Evolutionary conservation across 2,329 filamentous ascomycete genomes (phyloP).

Genomic region (Colletotrichum truncatum): DNA sequence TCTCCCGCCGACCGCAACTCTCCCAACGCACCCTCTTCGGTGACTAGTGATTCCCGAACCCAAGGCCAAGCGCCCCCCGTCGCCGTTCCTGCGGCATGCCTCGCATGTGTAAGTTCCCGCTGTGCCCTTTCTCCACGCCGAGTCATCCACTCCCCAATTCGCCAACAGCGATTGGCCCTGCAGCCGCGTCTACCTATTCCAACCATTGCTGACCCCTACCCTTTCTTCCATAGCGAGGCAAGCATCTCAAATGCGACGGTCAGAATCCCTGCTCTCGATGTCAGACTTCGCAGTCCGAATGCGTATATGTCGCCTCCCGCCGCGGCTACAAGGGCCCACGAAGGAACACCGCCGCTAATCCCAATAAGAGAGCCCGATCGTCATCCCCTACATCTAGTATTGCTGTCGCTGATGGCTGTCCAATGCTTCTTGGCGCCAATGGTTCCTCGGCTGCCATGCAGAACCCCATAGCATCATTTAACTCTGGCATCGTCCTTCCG

Average conservation of each 20-base stretch:
- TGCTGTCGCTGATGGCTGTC: slow-evolving; percentile 44
- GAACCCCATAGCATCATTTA: slow-evolving; percentile 41
- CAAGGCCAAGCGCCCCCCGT: slow-evolving; percentile 43
- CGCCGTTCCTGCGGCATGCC: slow-evolving; percentile 60
- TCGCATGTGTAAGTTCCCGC: slow-evolving; percentile 59
- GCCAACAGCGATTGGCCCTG: neutral
- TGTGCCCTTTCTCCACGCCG: neutral
- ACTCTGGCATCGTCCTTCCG: slow-evolving; percentile 41
- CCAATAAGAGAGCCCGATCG: slow-evolving; percentile 40
- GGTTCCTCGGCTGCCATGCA: slow-evolving; percentile 35
- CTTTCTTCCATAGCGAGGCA: slow-evolving; percentile 54
- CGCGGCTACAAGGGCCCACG: slow-evolving; percentile 78
- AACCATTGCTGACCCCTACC: neutral
- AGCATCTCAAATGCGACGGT: slow-evolving; percentile 83
- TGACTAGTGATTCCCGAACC: slow-evolving; percentile 31
- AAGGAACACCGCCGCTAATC: slow-evolving; percentile 53
- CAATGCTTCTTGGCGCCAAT: slow-evolving; percentile 52
- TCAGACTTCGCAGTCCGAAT: slow-evolving; percentile 64
- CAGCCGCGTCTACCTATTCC: neutral
- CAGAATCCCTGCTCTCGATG: slow-evolving; percentile 76
- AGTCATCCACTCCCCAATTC: neutral
- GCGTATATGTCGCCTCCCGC: slow-evolving; percentile 78
- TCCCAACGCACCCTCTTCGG: slow-evolving; percentile 32
- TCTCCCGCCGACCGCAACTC: slow-evolving; percentile 31
- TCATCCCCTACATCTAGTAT: slow-evolving; percentile 51